These are phyloP conservation scores for Wickerhamiella domercqiae DNA, from an alignment of 805 yeast species.

Conservation along the genomic window DNA sequence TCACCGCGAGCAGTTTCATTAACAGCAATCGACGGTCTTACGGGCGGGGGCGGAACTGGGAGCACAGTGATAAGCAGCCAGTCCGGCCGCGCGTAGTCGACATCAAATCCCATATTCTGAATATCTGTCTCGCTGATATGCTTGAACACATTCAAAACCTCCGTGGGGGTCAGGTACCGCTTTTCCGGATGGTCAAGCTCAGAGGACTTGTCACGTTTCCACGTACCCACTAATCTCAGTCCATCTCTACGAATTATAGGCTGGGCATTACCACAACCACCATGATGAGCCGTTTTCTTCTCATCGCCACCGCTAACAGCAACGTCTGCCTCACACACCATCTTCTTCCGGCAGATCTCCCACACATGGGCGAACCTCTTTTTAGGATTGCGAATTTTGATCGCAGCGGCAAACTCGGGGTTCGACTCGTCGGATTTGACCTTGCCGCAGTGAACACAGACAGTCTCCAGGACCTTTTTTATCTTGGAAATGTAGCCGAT, in stretches of 20 bases:
- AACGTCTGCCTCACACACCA: constrained; percentile 83
- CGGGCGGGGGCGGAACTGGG: constrained; percentile 99
- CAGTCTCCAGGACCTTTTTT: constrained; percentile 89
- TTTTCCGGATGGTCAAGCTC: constrained; percentile 86
- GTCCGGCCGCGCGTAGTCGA: constrained; percentile 96
- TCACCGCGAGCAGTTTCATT: constrained; percentile 98
- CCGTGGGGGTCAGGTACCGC: constrained; percentile 74
- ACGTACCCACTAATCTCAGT: constrained; percentile 90
- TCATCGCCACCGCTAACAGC: constrained; percentile 30
- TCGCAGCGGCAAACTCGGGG: constrained; percentile 71
- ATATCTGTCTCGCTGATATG: constrained; percentile 82
- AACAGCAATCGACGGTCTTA: constrained; percentile 94
- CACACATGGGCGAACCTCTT: constrained; percentile 95
- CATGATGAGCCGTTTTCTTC: constrained; percentile 39
- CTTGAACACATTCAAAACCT: constrained; percentile 78
- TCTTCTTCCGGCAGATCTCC: constrained; percentile 79
- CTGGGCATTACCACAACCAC: constrained; percentile 96
- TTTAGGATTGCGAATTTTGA: constrained; percentile 82
- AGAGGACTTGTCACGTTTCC: constrained; percentile 80
- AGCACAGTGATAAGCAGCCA: constrained; percentile 96
- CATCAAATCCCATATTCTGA: constrained; percentile 69
- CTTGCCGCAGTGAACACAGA: constrained; percentile 98
- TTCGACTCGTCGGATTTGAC: constrained; percentile 71
- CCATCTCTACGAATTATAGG: constrained; percentile 96
- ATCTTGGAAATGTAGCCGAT: constrained; percentile 84